These are phyloP conservation scores for Tritrichomonas musculus DNA, from an alignment of 208 protist species.

Conservation along the genomic window DNA sequence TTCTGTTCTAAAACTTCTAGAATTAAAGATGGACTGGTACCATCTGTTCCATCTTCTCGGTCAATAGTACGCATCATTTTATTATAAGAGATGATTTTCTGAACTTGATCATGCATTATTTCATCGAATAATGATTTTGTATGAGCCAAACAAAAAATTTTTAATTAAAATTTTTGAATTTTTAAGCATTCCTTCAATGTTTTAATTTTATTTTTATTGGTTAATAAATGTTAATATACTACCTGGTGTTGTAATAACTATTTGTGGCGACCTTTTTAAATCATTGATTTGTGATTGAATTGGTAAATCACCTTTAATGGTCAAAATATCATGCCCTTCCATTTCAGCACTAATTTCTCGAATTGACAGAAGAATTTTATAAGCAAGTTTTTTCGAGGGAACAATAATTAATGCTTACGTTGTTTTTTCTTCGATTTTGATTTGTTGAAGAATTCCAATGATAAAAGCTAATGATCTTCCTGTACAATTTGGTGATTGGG, in stretches of 20 bases:
- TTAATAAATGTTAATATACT: conserved; percentile 97
- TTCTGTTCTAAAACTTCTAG: too few species aligned
- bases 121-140: too few species aligned
- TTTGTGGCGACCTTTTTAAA: conserved; percentile 67
- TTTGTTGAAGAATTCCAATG: conserved; percentile 56
- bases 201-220: too few species aligned
- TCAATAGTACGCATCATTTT: too few species aligned
- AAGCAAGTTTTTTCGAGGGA: conserved; percentile 89
- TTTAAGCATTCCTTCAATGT: too few species aligned
- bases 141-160: too few species aligned
- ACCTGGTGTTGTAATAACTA: conserved; percentile 94
- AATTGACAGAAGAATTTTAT: conserved; percentile 79
- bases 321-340: conserved; percentile 56
- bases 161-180: too few species aligned
- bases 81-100: too few species aligned
- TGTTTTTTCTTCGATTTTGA: conserved; percentile 52
- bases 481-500: conserved; percentile 93
- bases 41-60: too few species aligned
- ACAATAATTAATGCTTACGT: conserved; percentile 86
- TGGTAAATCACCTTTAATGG: conserved; percentile 76
- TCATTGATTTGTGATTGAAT: conserved; percentile 78
- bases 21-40: too few species aligned
- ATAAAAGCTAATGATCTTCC: conserved; percentile 95
- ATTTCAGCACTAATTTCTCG: conserved; percentile 86
- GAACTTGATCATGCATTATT: too few species aligned